Base-by-base conservation (phyloP, 1,139 yeast species). In the Groenewaldozyma auringiensis region DNA sequence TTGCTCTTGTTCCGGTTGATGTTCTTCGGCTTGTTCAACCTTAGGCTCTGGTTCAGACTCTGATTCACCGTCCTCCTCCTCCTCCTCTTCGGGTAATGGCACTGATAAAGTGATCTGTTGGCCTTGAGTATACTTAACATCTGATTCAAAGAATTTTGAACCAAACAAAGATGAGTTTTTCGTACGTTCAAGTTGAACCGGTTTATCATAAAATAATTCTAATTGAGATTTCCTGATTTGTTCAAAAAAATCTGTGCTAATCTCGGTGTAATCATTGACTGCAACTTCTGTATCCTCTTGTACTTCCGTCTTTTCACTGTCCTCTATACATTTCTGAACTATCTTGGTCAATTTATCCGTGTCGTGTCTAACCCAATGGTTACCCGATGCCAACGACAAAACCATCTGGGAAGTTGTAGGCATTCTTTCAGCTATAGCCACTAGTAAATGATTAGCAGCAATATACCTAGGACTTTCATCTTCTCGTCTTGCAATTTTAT, bases 391-490 rank as follows among this genome's bases (percentile, higher is more conserved):
- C 29, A n/a, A 21, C 25, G 25, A 43, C 56, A 3, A 56, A 55
- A 1, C 56, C 52, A 39, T 53, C 47, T 18, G 48, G 41, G 9
- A 47, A 54, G 42, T 53, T 57, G 41, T 51, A 50, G 21, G 46
- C 39, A 71, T 67, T 11, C 70, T 57, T 11, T 74, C 68, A 2
- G 82, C 79, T 44, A 92, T 65, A 1, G 82, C 73, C 0, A 83
- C 81, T 43, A 92, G 62, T 8, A 83, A 64, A 57, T 83, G 94
- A 59, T 87, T 88, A 3, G 95, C 79, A 92, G 89, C 82, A 6
- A 92, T 69, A 57, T 69, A 92, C 51, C 95, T 70, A 1, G 83
- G 79, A 1, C 95, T 84, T 63, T 94, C 99, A 60, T 94, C 99
- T 42, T 76, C 73, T 39, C 68, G 58, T 50, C 94, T 74, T 1